These are phyloP conservation scores for Mycosarcoma maydis DNA, from an alignment of 1,284 basidiomycete species.

Conservation along the genomic window DNA sequence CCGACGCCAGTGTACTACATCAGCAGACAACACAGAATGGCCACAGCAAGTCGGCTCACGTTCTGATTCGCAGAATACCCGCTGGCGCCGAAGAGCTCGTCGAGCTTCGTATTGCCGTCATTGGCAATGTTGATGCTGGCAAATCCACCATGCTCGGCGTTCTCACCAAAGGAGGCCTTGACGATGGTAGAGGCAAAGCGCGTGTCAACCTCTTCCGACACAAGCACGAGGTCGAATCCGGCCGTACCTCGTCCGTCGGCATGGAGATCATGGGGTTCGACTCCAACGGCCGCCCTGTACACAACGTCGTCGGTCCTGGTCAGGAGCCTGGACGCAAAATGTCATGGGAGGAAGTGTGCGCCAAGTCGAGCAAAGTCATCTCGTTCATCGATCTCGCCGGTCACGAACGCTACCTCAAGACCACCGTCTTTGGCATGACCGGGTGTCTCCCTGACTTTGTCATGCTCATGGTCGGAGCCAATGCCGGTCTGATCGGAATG, in stretches of 20 bases:
- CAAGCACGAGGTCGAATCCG: slow-evolving; percentile 96
- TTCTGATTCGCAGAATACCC: slow-evolving; percentile 53
- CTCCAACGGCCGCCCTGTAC: slow-evolving; percentile 51
- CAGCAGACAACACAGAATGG: slow-evolving; percentile 22
- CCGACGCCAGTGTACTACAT: slow-evolving; percentile 44
- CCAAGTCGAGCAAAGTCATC: slow-evolving; percentile 88
- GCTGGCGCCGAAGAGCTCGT: slow-evolving; percentile 66
- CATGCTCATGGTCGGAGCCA: slow-evolving; percentile 93
- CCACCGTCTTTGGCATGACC: slow-evolving; percentile 92
- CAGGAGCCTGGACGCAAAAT: slow-evolving; percentile 52
- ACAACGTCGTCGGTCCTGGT: slow-evolving; percentile 34
- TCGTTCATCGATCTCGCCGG: slow-evolving; percentile 77
- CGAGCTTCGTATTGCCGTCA: slow-evolving; percentile 92
- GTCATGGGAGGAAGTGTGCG: slow-evolving; percentile 92
- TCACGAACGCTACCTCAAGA: slow-evolving; percentile 73
- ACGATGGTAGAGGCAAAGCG: slow-evolving; percentile 93
- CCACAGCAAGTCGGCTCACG: slow-evolving; percentile 26
- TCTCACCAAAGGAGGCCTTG: slow-evolving; percentile 77
- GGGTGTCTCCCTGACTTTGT: slow-evolving; percentile 95
- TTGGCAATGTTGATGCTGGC: slow-evolving; percentile 86
- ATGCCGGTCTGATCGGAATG: slow-evolving; percentile 95
- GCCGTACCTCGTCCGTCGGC: slow-evolving; percentile 91
- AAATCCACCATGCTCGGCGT: slow-evolving; percentile 94
- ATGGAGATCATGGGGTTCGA: slow-evolving; percentile 78
- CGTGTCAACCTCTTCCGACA: slow-evolving; percentile 93